Evolutionary conservation across 2,329 filamentous ascomycete species (phyloP).

Genomic region (Colletotrichum gigasporum): DNA sequence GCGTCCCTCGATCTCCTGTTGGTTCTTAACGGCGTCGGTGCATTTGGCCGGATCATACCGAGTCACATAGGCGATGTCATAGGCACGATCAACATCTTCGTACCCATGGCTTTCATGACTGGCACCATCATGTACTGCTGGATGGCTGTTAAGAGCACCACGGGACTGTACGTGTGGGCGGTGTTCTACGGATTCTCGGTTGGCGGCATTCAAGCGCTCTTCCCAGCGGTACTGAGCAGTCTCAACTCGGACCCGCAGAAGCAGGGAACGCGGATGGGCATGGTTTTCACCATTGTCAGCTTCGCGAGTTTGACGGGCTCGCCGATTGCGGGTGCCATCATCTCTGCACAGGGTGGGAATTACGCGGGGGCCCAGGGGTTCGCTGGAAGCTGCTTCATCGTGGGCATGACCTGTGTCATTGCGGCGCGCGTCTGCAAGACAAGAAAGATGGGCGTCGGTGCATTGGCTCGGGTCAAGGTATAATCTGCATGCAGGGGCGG

Average conservation of each 20-base stretch:
- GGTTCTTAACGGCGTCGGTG: constrained; percentile 62
- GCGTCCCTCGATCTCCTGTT: constrained; percentile 55
- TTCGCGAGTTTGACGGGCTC: constrained; percentile 54
- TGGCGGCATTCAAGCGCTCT: constrained; percentile 41
- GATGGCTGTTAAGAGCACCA: constrained; percentile 35
- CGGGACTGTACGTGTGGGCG: constrained; percentile 39
- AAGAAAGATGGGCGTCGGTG: constrained; percentile 12
- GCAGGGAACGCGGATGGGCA: constrained; percentile 53
- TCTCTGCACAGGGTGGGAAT: constrained; percentile 35
- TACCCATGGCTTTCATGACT: constrained; percentile 43
- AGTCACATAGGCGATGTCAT: constrained; percentile 57
- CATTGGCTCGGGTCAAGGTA: constrained; percentile 11
- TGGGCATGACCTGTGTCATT: constrained; percentile 30
- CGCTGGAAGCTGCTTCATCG: constrained; percentile 27
- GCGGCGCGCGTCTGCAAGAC: constrained; percentile 29
- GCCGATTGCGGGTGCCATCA: constrained; percentile 44
- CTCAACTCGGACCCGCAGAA: constrained; percentile 50
- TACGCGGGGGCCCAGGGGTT: constrained; percentile 37
- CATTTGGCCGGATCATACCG: constrained; percentile 59
- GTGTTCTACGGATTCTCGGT: constrained; percentile 41
- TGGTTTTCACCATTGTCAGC: constrained; percentile 51
- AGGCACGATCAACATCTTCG: constrained; percentile 61
- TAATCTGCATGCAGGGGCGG: too few relatives aligned
- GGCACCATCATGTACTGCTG: constrained; percentile 42
- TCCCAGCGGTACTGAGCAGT: constrained; percentile 48